A percentile compares a stretch with the other conserved stretches of the same genome.
These are phyloP conservation scores for Rachicladosporium sp. DNA, from an alignment of 2,329 filamentous ascomycete genomes.

Conservation along the genomic window DNA sequence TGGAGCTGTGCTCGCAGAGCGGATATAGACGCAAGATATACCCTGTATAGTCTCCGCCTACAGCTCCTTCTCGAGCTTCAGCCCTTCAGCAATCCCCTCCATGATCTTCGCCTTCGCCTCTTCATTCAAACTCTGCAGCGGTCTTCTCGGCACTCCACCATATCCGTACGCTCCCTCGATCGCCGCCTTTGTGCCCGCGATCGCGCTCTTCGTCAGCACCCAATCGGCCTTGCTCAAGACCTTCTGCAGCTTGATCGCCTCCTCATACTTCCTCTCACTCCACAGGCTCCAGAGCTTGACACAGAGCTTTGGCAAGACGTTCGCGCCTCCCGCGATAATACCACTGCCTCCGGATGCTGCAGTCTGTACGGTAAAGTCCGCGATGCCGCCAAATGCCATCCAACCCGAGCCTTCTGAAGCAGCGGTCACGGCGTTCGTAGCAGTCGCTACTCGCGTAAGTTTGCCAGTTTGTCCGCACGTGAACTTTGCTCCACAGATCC, in stretches of 20 bases:
- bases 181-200: slow-evolving; percentile 75
- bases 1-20: slow-evolving; percentile 59
- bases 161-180: slow-evolving; percentile 74
- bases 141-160: slow-evolving; percentile 61
- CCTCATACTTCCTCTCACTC: slow-evolving; percentile 57
- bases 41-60: slow-evolving; percentile 4
- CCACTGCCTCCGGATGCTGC: slow-evolving; percentile 66
- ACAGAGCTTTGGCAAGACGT: slow-evolving; percentile 73
- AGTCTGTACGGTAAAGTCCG: slow-evolving; percentile 77
- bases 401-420: slow-evolving; percentile 41
- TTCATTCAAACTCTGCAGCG: slow-evolving; percentile 54
- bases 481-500: slow-evolving; percentile 76
- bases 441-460: slow-evolving; percentile 66
- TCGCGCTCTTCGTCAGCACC: slow-evolving; percentile 69
- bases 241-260: slow-evolving; percentile 65
- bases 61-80: slow-evolving; percentile 18
- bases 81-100: slow-evolving; percentile 18
- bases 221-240: slow-evolving; percentile 69
- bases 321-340: slow-evolving; percentile 76
- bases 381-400: slow-evolving; percentile 79
- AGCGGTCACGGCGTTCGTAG: slow-evolving; percentile 58
- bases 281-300: slow-evolving; percentile 69
- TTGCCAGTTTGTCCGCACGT: slow-evolving; percentile 76
- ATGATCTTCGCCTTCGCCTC: slow-evolving; percentile 26
- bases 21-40: slow-evolving; percentile 29